These are phyloP conservation scores for Monilinia fructigena DNA, from an alignment of 2,329 filamentous ascomycete species.

Conservation along the genomic window DNA sequence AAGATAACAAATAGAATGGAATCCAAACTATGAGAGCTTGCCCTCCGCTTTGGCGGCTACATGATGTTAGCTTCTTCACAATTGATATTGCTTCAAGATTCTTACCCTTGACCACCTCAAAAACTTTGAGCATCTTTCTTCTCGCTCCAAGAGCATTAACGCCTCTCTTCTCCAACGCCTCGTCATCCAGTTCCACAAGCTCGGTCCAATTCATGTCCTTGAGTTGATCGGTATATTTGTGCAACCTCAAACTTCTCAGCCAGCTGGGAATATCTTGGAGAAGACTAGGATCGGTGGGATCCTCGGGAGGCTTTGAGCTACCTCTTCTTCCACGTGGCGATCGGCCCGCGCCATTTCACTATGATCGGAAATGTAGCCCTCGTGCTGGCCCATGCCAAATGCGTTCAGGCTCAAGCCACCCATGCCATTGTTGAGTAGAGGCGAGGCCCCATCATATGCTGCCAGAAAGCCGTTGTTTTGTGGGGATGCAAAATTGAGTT, in stretches of 20 bases:
- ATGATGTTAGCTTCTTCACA: constrained; percentile 36
- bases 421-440: constrained; percentile 70
- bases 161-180: constrained; percentile 85
- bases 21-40: constrained; percentile 53
- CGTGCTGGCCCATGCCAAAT: constrained; percentile 67
- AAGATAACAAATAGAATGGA: constrained; percentile 15
- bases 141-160: constrained; percentile 93
- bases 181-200: constrained; percentile 86
- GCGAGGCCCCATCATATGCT: constrained; percentile 75
- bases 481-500: constrained; percentile 75
- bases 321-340: constrained; percentile 90
- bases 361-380: constrained; percentile 91
- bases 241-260: constrained; percentile 88
- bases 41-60: constrained; percentile 72
- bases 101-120: constrained; percentile 86
- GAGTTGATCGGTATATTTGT: constrained; percentile 98
- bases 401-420: constrained; percentile 69
- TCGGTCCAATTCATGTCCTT: constrained; percentile 98
- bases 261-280: constrained; percentile 95
- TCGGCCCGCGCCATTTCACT: constrained; percentile 83
- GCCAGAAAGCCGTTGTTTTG: constrained; percentile 93
- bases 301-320: constrained; percentile 95
- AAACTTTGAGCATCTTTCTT: constrained; percentile 98
- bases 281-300: constrained; percentile 86
- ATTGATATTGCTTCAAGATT: constrained; percentile 5